Base-by-base conservation (phyloP, 768 basidiomycete species). In the Phanerochaete sordida region DNA sequence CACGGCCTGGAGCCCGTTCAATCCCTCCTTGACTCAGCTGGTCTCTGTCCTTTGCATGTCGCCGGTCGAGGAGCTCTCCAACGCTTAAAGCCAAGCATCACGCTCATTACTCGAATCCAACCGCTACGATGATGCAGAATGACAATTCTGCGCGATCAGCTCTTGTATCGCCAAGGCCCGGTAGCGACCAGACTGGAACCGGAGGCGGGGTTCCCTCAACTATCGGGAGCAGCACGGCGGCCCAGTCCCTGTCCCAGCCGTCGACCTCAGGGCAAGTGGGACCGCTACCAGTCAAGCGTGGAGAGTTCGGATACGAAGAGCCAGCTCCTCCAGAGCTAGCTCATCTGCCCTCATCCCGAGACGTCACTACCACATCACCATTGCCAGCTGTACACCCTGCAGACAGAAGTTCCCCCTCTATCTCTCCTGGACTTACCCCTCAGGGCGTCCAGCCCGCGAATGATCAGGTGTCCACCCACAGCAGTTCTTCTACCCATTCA, bases 301-400 rank as follows among this genome's bases (percentile, higher is more conserved):
- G 86, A 27, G 87, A 88, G 67, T 84, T 90, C 54, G 87, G 87
- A 23, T 90, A 76, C 66, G 61, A 75, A 28, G 84, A 84, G 56
- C 76, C 72, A 55, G 75, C 33, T 62, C 56, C 60, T 58, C 49
- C 39, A 62, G 45, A 68, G 57, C 31, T 21, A 44, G 31, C 19
- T 27, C 27, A 21, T 46, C 50, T 35, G n/a, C 55, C 16, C 15
- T 19, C 16, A 19, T 19, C 39, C 11, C 39, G 4, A 11, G 19
- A 19, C 39, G 39, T 43, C 8, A 21, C 37, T 21, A 23, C 30
- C 23, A 51, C 23, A 63, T 71, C 27, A 65, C 70, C 57, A 63
- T 66, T 82, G 13, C 82, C 81, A n/a, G 74, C 72, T 19, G 74
- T 81, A 44, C 84, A 86, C 69, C 81, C 80, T 39, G 79, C 79